Conservation (phyloP, 495 filamentous ascomycete species). For the Lophiotrema nucula region DNA sequence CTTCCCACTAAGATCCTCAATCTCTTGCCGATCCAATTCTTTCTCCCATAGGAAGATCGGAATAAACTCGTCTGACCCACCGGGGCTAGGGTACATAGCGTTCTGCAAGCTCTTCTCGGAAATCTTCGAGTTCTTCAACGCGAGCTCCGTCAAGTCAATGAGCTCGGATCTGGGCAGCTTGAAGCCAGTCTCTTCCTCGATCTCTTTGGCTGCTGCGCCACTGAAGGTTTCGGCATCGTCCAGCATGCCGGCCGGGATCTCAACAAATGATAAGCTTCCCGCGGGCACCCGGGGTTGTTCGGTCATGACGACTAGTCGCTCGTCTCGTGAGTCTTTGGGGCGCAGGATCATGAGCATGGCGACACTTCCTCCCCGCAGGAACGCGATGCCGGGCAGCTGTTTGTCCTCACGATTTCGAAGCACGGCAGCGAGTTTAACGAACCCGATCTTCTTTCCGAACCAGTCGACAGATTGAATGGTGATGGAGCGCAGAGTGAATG, state of each 20-base stretch:
- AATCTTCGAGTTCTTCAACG: conserved; percentile 18
- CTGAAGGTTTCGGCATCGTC: conserved; percentile 71
- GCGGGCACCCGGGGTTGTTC: conserved; percentile 80
- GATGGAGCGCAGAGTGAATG: conserved; percentile 69
- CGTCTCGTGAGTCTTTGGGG: conserved; percentile 45
- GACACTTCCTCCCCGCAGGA: conserved; percentile 78
- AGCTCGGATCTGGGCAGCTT: conserved; percentile 56
- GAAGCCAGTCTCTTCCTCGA: conserved; percentile 66
- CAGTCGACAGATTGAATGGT: conserved; percentile 73
- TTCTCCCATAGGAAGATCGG: conserved; percentile 74
- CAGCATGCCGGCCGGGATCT: conserved; percentile 88
- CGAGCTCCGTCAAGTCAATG: conserved; percentile 67
- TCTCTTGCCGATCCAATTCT: conserved; percentile 58
- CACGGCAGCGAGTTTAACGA: conserved; percentile 70
- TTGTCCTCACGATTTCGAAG: conserved; percentile 64
- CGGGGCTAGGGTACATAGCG: conserved; percentile 73
- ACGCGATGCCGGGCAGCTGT: conserved; percentile 70
- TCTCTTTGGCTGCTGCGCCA: conserved; percentile 80
- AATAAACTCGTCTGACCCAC: conserved; percentile 83
- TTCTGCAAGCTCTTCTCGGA: conserved; percentile 53
- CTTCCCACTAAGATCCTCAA: conserved; percentile 70
- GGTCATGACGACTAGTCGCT: conserved; percentile 73
- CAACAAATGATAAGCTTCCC: conserved; percentile 69
- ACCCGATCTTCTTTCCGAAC: conserved; percentile 69
- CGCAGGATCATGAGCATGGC: conserved; percentile 75